Conservation (phyloP, 495 filamentous ascomycete genomes). For the Hypoxylon lienhwacheense region DNA sequence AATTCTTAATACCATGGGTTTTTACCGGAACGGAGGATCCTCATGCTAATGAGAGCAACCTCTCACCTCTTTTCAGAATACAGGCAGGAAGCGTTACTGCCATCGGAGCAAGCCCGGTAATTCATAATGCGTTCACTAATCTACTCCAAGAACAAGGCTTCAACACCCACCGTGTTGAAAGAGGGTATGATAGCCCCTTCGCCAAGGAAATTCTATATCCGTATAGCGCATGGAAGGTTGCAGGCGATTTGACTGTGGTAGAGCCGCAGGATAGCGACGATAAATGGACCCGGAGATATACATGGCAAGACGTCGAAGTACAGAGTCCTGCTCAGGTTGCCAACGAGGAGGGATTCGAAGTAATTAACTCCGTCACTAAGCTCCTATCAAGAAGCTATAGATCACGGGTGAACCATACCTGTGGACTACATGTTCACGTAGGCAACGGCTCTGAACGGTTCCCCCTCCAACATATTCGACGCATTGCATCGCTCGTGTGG, state of each 20-base stretch:
- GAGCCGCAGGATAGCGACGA: background rate
- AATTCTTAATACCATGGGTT: constrained; percentile 35
- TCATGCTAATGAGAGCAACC: too few relatives aligned
- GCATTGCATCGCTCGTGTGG: constrained; percentile 39
- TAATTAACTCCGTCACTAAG: constrained; percentile 3
- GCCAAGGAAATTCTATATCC: too few relatives aligned
- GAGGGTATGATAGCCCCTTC: too few relatives aligned
- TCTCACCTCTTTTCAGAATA: too few relatives aligned
- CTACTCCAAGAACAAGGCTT: too few relatives aligned
- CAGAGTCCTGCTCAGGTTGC: constrained; percentile 4
- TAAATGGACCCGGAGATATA: background rate
- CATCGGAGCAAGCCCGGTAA: too few relatives aligned
- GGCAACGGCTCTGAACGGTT: constrained; percentile 34
- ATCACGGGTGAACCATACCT: constrained; percentile 32
- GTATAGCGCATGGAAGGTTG: constrained; percentile 13
- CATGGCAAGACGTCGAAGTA: constrained; percentile 19
- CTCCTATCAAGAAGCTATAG: constrained; percentile 28
- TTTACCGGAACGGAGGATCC: background rate
- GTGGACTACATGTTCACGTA: constrained; percentile 47
- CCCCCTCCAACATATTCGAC: constrained; percentile 26
- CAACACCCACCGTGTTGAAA: too few relatives aligned
- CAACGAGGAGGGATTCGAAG: constrained; percentile 1
- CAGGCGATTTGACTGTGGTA: background rate
- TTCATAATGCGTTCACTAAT: too few relatives aligned
- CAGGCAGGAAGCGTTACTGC: too few relatives aligned